A percentile compares a stretch with the other conserved stretches of the same genome.
phyloP scores from a whole-genome alignment of 352 stramenopile genomes.

The Pythium myriotylum region DNA sequence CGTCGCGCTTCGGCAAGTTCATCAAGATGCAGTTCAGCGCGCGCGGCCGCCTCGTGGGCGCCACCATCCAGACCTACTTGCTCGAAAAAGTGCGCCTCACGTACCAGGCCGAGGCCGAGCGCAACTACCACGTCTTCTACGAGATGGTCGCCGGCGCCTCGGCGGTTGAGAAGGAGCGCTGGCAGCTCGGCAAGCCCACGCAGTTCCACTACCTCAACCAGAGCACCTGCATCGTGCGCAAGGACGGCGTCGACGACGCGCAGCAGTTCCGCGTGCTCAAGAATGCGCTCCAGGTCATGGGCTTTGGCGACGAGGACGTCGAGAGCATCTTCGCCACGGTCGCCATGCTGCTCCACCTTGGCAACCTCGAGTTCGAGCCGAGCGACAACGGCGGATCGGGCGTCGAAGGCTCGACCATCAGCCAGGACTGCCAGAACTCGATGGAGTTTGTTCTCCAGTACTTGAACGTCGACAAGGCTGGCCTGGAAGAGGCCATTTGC shows the following conservation, averaged over 20 bases:
- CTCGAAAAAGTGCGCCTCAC: constrained; percentile 96
- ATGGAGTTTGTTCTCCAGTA: constrained; percentile 84
- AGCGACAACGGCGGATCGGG: constrained; percentile 54
- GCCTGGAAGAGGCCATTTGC: constrained; percentile 91
- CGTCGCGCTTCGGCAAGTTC: constrained; percentile 96
- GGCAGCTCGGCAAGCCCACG: constrained; percentile 50
- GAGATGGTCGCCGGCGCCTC: constrained; percentile 86
- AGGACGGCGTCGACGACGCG: constrained; percentile 89
- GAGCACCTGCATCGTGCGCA: constrained; percentile 83
- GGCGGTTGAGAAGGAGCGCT: constrained; percentile 62
- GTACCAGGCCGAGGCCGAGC: constrained; percentile 91
- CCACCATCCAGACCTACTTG: constrained; percentile 95
- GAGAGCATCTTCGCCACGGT: constrained; percentile 92
- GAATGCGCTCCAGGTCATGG: constrained; percentile 84
- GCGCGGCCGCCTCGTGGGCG: constrained; percentile 79
- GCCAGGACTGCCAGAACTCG: constrained; percentile 48
- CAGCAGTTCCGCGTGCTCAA: constrained; percentile 86
- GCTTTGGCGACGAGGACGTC: constrained; percentile 88
- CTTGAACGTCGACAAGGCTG: constrained; percentile 85
- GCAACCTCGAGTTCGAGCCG: constrained; percentile 93
- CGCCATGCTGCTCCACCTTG: constrained; percentile 92
- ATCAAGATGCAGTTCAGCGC: constrained; percentile 96
- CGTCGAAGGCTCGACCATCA: constrained; percentile 74
- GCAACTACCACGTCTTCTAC: constrained; percentile 98
- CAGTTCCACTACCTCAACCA: constrained; percentile 92